Percentiles rank a stretch among this genome's conserved stretches.
Evolutionary conservation across 1,284 basidiomycete genomes (phyloP).

Genomic region (Hypsizygus ulmarius): DNA sequence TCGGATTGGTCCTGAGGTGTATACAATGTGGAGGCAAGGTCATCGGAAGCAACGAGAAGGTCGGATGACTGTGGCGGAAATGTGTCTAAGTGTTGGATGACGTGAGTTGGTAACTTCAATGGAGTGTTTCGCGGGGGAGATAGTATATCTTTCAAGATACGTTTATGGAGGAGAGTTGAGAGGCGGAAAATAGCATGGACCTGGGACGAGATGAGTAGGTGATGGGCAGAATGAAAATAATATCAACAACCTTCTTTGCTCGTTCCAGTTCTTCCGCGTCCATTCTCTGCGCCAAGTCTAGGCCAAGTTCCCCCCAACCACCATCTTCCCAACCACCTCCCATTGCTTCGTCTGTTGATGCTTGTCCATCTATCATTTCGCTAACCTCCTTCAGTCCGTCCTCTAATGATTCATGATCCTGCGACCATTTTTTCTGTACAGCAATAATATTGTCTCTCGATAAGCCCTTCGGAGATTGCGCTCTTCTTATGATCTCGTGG

Average conservation of each 20-base stretch:
- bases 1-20: conserved; percentile 51
- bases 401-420: conserved; percentile 56
- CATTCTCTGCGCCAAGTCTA: conserved; percentile 40
- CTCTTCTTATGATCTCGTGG: conserved; percentile 61
- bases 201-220: conserved; percentile 33
- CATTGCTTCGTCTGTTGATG: conserved; percentile 25
- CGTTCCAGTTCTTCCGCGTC: conserved; percentile 43
- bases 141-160: conserved; percentile 51
- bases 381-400: conserved; percentile 62
- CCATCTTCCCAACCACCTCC: conserved; percentile 39
- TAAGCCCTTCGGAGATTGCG: conserved; percentile 43
- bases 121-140: conserved; percentile 24
- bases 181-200: conserved; percentile 58
- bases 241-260: conserved; percentile 46
- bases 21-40: conserved; percentile 62
- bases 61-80: conserved; percentile 48
- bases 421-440: conserved; percentile 52
- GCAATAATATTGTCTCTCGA: conserved; percentile 59
- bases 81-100: conserved; percentile 41
- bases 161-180: conserved; percentile 60
- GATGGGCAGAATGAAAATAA: conserved; percentile 1
- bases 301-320: conserved; percentile 67
- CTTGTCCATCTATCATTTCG: conserved; percentile 47
- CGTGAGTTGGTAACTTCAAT: conserved; percentile 12
- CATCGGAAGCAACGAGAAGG: conserved; percentile 56